phyloP scores from a whole-genome alignment of 441 rosid species.

The Adansonia gregorii region DNA sequence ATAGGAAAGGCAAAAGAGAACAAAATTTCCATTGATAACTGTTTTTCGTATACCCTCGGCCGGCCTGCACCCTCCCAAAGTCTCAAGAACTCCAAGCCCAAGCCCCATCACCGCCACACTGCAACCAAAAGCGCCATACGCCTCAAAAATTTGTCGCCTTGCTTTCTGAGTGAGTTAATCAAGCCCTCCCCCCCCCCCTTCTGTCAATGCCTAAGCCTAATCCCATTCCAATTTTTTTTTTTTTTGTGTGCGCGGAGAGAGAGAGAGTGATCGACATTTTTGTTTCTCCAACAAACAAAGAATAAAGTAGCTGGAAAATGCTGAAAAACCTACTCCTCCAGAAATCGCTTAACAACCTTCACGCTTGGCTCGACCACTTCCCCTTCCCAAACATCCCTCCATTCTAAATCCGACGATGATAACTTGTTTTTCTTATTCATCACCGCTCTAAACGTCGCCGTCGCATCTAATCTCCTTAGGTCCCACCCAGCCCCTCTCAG shows the following conservation, averaged over 20 bases:
- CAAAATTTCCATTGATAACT: neutral
- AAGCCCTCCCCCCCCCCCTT: neutral
- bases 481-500: conserved; percentile 70
- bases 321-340: conserved; percentile 71
- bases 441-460: conserved; percentile 58
- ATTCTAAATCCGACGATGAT: conserved; percentile 17
- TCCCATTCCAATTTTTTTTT: neutral
- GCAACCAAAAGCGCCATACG: neutral
- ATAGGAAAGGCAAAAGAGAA: neutral
- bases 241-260: too few species aligned
- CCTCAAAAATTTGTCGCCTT: conserved; percentile 14
- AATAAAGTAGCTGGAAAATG: conserved; percentile 47
- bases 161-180: neutral
- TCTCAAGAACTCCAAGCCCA: neutral
- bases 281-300: neutral
- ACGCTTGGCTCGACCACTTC: conserved; percentile 75
- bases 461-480: conserved; percentile 67
- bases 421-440: conserved; percentile 27
- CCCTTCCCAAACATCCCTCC: conserved; percentile 67
- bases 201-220: neutral
- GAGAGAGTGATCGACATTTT: too few species aligned
- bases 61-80: too few species aligned
- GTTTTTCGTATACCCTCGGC: too few species aligned
- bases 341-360: conserved; percentile 75
- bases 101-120: neutral